Conservation (phyloP, 805 yeast genomes). For the Wickerhamomyces rabaulensis region DNA sequence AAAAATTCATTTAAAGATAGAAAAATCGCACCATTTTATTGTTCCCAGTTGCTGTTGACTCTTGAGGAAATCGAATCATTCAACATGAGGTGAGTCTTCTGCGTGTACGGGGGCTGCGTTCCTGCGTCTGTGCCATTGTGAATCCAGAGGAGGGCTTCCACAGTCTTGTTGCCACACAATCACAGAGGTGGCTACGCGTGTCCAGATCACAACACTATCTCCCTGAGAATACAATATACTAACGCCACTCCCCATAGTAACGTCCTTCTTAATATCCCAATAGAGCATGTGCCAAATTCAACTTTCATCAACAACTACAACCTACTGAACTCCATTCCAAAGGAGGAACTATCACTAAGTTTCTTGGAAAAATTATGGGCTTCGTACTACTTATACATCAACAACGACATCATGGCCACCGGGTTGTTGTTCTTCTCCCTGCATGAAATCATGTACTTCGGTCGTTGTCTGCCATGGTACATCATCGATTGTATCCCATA, state of each 20-base stretch:
- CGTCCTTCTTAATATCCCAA: not conserved
- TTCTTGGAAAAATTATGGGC: slow-evolving; percentile 78
- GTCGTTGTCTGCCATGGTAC: slow-evolving; percentile 90
- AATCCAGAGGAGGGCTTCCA: too few relatives aligned
- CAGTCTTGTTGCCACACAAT: not conserved
- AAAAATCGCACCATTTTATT: not conserved
- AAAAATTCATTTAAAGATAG: not conserved
- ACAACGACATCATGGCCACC: slow-evolving; percentile 87
- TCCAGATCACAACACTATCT: not conserved
- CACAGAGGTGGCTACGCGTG: not conserved
- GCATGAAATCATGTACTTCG: slow-evolving; percentile 89
- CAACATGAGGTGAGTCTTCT: not conserved
- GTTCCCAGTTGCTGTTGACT: too few relatives aligned
- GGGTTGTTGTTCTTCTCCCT: slow-evolving; percentile 77
- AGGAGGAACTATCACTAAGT: slow-evolving; percentile 1
- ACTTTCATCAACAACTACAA: slow-evolving; percentile 6
- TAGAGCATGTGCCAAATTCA: slow-evolving; percentile 1
- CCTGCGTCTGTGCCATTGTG: not conserved
- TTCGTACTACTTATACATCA: slow-evolving; percentile 76
- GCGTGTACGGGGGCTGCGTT: not conserved
- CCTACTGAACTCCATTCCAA: slow-evolving; percentile 1
- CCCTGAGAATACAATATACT: not conserved
- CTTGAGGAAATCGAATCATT: not conserved
- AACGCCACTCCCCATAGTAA: not conserved
- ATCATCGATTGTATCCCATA: slow-evolving; percentile 80